phyloP scores from a whole-genome alignment of 1,139 yeast species.

The Candida labiduridarum region DNA sequence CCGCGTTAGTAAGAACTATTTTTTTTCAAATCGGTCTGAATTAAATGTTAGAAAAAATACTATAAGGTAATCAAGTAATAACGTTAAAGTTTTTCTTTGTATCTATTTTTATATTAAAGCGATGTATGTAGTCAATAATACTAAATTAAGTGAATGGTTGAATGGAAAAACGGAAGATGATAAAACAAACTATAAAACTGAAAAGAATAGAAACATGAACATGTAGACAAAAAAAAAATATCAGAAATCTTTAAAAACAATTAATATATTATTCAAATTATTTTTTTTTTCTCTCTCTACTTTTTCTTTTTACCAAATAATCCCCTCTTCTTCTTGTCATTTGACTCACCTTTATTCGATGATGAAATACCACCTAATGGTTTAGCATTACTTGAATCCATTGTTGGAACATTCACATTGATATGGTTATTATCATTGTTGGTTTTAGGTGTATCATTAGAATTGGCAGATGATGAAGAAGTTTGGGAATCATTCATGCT shows the following conservation, averaged over 20 bases:
- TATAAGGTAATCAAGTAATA: not conserved
- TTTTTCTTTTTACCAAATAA: conserved; percentile 26
- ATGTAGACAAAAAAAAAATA: not conserved
- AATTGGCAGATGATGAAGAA: conserved; percentile 30
- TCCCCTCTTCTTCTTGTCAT: conserved; percentile 33
- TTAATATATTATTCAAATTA: not conserved
- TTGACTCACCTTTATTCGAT: conserved; percentile 19
- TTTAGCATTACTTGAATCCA: conserved; percentile 25
- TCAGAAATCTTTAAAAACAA: not conserved
- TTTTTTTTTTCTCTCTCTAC: not conserved
- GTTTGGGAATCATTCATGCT: conserved; percentile 28
- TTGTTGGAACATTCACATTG: conserved; percentile 15
- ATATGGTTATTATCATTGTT: conserved; percentile 19
- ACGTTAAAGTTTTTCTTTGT: not conserved
- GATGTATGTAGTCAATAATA: not conserved
- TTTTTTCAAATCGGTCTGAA: no score
- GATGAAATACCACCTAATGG: conserved; percentile 39
- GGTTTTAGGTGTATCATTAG: conserved; percentile 35
- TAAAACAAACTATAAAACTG: no score
- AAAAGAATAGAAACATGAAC: no score
- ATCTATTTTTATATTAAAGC: not conserved
- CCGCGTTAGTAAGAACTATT: no score
- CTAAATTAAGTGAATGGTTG: no score
- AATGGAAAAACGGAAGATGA: no score
- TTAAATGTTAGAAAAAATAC: no score